Base-by-base conservation (phyloP, 2,329 filamentous ascomycete genomes). In the Metarhizium anisopliae region DNA sequence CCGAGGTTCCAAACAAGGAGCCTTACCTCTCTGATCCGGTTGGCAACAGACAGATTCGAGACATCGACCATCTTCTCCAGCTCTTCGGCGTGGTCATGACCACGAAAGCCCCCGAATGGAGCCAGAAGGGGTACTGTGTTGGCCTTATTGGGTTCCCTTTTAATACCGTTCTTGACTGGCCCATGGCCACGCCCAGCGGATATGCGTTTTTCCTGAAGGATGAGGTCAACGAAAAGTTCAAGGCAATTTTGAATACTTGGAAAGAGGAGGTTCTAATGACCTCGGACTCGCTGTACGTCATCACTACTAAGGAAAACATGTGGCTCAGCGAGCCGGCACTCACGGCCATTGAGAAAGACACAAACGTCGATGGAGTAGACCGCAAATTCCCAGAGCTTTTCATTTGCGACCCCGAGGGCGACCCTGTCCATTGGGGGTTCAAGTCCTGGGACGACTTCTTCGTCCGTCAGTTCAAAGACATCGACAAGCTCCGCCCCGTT, bases 381-480 rank as follows among this genome's bases (percentile, higher is more conserved):
- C 65, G 75, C 62, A 74, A 68, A 49, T 85, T 85, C 58, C 76
- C 84, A 56, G 75, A 85, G n/a, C 74, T 86, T 62, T 87, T 80
- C 65, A 59, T 77, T n/a, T 87, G 84, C 64, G 79, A 87, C 49
- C 76, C 82, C 0, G 68, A 64, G 0, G 72, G 10, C 38, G 38
- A 40, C 38, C 38, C 73, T 5, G 69, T 77, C 59, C 65, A 84
- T 63, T 76, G 80, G 58, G 85, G 85, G n/a, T 89, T 74, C 71
- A 80, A 74, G 55, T 86, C 82, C 0, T 89, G 85, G 86, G 85
- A 89, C 58, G 69, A 81, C 62, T 89, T 87, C 70, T 89, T 89
- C 69, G 86, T 82, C 0, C 77, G 86, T 6, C 56, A 72, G 4
- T 76, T 87, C 56, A 74, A 70, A 5, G 74, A 79, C 18, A 56